Evolutionary conservation across 2,329 filamentous ascomycete species (phyloP), one percentile per base, ranked within the genome.

Genomic region (Ophiostoma montium): DNA sequence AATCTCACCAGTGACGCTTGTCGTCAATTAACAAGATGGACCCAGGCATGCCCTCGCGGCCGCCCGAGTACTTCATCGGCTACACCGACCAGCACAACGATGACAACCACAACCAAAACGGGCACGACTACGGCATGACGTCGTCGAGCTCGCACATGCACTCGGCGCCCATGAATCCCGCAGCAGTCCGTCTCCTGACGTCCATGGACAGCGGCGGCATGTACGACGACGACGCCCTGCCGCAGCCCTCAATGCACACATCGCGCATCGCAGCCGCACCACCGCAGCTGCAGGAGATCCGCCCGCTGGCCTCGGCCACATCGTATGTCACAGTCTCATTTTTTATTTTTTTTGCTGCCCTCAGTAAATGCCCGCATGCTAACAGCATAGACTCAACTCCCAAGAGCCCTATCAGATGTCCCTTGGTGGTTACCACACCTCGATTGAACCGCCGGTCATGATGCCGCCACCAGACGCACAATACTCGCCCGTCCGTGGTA

Each of bases 141-240:
- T 36, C 50, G 11, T 27, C 30, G 35, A 65, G 69, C 70, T 30
- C 67, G 27, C 50, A 49, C 38, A 3, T 21, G 6, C 21, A 44
- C 30, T 39, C 47, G 16, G 35, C 32, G 15, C 44, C 58, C 10
- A 31, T 58, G 51, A 73, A 72, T 58, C 63, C 69, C 41, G 70
- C 76, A 32, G 74, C 70, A 53, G 71, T 82, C 49, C 71, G 78
- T 57, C 65, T 82, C 57, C 65, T 82, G 64, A 81, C 77, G 47
- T 80, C 76, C 7, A 69, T 78, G 61, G 78, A 81, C 58, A 76
- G 47, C 7, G 33, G 38, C 27, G 43, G 47, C 48, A 35, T 39
- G 35, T 16, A 18, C 15, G 49, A 49, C 43, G 50, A 52, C 49
- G 54, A 53, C 19, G 35, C 27, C 43, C 19, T 48, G 35, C 44